Conservation (phyloP, 1,284 basidiomycete species). For the Omphalotus olearius region DNA sequence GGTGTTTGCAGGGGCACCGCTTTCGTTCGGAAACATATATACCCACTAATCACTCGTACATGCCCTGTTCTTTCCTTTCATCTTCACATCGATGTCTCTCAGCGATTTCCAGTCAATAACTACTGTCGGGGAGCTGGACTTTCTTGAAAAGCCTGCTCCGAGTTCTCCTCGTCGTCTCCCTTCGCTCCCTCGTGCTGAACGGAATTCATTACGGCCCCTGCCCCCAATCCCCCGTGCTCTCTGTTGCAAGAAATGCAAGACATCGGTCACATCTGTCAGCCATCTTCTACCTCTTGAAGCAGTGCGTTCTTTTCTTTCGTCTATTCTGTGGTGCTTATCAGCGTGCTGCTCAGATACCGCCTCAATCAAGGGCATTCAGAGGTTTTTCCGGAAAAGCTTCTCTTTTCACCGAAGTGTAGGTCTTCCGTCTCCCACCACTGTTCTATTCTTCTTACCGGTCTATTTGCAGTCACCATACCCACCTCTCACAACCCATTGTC, state of each 20-base stretch:
- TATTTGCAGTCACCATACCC: slow-evolving; percentile 35
- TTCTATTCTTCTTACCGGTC: slow-evolving; percentile 1
- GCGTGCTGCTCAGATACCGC: slow-evolving; percentile 30
- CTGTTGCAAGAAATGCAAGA: slow-evolving; percentile 39
- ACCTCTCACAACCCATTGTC: slow-evolving; percentile 33
- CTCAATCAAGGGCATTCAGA: slow-evolving; percentile 38
- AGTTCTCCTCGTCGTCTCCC: slow-evolving; percentile 27
- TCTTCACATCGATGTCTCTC: slow-evolving; percentile 11
- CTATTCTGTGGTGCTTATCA: background rate
- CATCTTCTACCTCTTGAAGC: slow-evolving; percentile 36
- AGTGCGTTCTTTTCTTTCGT: slow-evolving; percentile 25
- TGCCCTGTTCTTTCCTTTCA: too few species aligned
- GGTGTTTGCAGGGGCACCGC: background rate
- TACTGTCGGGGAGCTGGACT: slow-evolving; percentile 13
- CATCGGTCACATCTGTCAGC: slow-evolving; percentile 39
- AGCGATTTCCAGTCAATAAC: slow-evolving; percentile 7
- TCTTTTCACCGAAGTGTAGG: slow-evolving; percentile 47
- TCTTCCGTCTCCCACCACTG: slow-evolving; percentile 10
- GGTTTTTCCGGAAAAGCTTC: slow-evolving; percentile 47
- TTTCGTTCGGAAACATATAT: background rate
- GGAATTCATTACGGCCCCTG: slow-evolving; percentile 29
- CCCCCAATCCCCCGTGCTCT: slow-evolving; percentile 37
- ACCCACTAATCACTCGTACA: background rate
- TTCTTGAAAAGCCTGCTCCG: slow-evolving; percentile 10
- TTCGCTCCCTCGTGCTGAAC: slow-evolving; percentile 21